Conservation (phyloP, 257 asterid genomes). For the Jaltomata sinuosa region DNA sequence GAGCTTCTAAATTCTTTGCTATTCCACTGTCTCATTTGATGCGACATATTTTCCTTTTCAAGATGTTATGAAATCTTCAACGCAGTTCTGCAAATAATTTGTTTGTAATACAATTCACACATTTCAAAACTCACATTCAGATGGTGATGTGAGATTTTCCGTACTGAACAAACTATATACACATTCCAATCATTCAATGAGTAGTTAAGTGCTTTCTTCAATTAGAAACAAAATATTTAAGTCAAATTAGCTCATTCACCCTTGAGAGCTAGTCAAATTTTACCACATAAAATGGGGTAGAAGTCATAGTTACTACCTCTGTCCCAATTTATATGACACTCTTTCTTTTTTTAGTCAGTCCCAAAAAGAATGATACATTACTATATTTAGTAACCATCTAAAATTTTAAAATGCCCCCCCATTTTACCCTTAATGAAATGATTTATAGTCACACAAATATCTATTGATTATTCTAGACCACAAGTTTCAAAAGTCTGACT, state of each 20-base stretch:
- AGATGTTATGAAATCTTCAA: not conserved
- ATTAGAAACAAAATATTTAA: not conserved
- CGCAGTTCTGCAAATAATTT: not conserved
- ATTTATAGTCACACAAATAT: too few relatives aligned
- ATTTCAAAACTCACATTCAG: not conserved
- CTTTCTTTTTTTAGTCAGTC: too few relatives aligned
- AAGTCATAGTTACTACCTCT: too few relatives aligned
- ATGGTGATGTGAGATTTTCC: not conserved
- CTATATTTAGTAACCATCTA: too few relatives aligned
- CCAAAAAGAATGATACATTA: too few relatives aligned
- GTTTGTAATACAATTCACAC: not conserved
- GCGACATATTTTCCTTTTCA: not conserved
- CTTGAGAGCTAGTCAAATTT: not conserved
- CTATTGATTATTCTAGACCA: not conserved
- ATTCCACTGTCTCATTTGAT: not conserved
- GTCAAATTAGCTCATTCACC: not conserved
- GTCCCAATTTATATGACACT: too few relatives aligned
- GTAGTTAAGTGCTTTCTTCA: not conserved
- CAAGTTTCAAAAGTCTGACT: not conserved
- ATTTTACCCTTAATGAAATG: too few relatives aligned
- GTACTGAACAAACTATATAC: not conserved
- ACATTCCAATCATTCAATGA: not conserved
- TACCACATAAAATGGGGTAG: too few relatives aligned
- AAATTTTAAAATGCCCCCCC: too few relatives aligned
- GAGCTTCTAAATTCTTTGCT: not conserved